Evolutionary conservation across 2,329 filamentous ascomycete genomes (phyloP).

Genomic region (Pseudogymnoascus sp.): DNA sequence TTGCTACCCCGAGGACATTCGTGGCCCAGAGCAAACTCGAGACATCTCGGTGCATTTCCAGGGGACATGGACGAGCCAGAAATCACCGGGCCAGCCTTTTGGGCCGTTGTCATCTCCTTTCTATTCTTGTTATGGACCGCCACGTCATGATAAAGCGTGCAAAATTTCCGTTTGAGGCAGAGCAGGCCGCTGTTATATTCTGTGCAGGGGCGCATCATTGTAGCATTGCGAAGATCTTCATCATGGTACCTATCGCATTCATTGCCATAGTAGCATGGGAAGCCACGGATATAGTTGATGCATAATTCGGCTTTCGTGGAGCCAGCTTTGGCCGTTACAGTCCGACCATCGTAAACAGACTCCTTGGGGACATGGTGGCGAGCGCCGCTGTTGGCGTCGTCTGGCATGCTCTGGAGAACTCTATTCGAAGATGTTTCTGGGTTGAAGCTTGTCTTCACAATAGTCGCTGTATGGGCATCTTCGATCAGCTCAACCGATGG

Average conservation of each 20-base stretch:
- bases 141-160: neutral
- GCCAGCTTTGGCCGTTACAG: neutral
- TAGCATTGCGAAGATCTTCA: neutral
- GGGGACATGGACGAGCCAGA: neutral
- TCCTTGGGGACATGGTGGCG: neutral
- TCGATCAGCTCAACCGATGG: neutral
- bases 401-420: neutral
- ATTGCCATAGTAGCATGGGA: neutral
- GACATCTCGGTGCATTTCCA: neutral
- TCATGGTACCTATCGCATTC: slow-evolving; percentile 1
- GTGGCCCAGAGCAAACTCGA: neutral
- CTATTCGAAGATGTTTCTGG: neutral
- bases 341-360: neutral
- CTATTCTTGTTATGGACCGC: neutral
- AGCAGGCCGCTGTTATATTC: neutral
- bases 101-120: neutral
- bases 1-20: neutral
- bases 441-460: neutral
- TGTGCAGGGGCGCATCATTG: neutral
- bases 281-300: neutral
- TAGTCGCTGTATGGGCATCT: neutral
- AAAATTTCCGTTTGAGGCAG: neutral
- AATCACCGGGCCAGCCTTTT: neutral
- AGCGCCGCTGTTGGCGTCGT: neutral
- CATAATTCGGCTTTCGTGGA: neutral